Evolutionary conservation across 768 basidiomycete species (phyloP).

Genomic region (Galerina sulciceps): DNA sequence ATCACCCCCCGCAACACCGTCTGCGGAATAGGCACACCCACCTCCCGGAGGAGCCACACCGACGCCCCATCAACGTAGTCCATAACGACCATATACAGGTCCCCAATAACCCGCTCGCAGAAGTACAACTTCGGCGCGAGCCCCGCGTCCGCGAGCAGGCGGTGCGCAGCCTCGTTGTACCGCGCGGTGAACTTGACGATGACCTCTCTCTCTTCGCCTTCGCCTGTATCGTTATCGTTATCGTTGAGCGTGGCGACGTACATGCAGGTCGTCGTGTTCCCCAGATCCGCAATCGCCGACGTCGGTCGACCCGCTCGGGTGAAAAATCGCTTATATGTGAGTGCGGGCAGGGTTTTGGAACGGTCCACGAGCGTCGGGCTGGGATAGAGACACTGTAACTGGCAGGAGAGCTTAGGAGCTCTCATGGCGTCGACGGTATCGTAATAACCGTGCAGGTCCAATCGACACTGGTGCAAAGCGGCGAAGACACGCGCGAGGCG

Average conservation of each 20-base stretch:
- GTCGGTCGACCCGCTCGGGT: slow-evolving; percentile 16
- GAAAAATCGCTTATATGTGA: slow-evolving; percentile 16
- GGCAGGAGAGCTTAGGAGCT: slow-evolving; percentile 2
- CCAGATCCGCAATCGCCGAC: slow-evolving; percentile 16
- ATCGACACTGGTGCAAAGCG: slow-evolving; percentile 11
- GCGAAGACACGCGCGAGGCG: slow-evolving; percentile 19
- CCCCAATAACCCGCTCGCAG: slow-evolving; percentile 19
- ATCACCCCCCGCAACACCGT: no score
- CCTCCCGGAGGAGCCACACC: slow-evolving; percentile 12
- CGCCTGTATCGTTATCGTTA: no score
- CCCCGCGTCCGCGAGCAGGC: slow-evolving; percentile 13
- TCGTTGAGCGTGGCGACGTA: slow-evolving; percentile 20
- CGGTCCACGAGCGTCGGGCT: slow-evolving; percentile 10
- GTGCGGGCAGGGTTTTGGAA: slow-evolving; percentile 11
- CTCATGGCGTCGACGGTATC: slow-evolving; percentile 3
- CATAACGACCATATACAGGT: slow-evolving; percentile 26
- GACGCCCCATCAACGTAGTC: slow-evolving; percentile 16
- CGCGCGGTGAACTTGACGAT: slow-evolving; percentile 26
- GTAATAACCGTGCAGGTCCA: slow-evolving; percentile 15
- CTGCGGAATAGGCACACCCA: slow-evolving; percentile 29
- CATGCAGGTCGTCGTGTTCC: slow-evolving; percentile 15
- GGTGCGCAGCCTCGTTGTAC: slow-evolving; percentile 21
- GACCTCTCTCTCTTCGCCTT: no score
- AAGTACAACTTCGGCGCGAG: slow-evolving; percentile 23
- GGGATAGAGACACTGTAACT: no score